Evolutionary conservation across 805 yeast genomes (phyloP).

Genomic region (Candida sanyiensis): DNA sequence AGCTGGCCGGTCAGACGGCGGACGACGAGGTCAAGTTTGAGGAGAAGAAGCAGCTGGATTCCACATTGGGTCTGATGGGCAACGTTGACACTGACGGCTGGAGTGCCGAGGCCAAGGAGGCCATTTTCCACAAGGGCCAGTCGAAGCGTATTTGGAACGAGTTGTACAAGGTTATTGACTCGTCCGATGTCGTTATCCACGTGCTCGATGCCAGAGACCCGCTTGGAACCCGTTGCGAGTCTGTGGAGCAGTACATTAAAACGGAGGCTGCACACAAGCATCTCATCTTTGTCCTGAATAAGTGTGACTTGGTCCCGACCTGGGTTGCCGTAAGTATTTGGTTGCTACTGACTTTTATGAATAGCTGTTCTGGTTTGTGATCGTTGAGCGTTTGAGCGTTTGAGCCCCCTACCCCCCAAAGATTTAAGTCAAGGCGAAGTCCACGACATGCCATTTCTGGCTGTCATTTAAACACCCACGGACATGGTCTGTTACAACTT

Average conservation of each 20-base stretch:
- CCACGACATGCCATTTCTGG: constrained; percentile 20
- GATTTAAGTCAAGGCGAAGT: constrained; percentile 77
- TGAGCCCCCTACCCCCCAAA: no score
- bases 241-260: constrained; percentile 87
- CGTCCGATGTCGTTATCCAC: constrained; percentile 76
- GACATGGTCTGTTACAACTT: constrained; percentile 92
- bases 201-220: constrained; percentile 78
- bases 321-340: constrained; percentile 96
- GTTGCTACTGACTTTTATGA: constrained; percentile 3
- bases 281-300: constrained; percentile 87
- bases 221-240: constrained; percentile 86
- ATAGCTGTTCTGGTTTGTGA: background rate
- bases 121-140: constrained; percentile 94
- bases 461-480: constrained; percentile 31
- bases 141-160: constrained; percentile 99
- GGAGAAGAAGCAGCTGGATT: constrained; percentile 70
- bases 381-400: background rate
- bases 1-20: constrained; percentile 55
- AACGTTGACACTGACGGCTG: constrained; percentile 64
- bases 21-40: constrained; percentile 53
- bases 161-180: constrained; percentile 91
- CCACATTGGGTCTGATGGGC: constrained; percentile 80
- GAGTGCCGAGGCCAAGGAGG: constrained; percentile 89
- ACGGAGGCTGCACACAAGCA: constrained; percentile 97
- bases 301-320: constrained; percentile 97